phyloP scores from a whole-genome alignment of 2,329 filamentous ascomycete species.

The Claviceps sp. region DNA sequence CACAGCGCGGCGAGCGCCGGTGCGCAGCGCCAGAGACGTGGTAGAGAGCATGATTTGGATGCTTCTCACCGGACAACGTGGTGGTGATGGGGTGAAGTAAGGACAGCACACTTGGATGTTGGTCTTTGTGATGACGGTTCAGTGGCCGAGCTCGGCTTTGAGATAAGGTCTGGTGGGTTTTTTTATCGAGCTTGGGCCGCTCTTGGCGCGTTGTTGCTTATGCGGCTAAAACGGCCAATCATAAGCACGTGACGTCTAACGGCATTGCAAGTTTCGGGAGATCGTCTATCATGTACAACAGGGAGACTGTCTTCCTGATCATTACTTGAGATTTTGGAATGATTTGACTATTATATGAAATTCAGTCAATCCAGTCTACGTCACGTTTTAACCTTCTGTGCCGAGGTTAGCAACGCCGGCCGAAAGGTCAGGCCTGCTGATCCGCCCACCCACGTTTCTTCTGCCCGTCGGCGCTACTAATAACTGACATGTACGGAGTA shows the following conservation, averaged over 20 bases:
- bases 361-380: not conserved
- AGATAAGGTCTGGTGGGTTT: not conserved
- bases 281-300: too few species aligned
- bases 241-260: not conserved
- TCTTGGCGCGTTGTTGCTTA: not conserved
- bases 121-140: not conserved
- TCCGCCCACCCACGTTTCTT: not conserved
- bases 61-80: not conserved
- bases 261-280: not conserved
- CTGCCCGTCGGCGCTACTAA: not conserved
- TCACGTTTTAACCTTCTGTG: not conserved
- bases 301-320: too few species aligned
- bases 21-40: not conserved
- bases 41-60: conserved; percentile 4
- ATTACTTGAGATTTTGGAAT: too few species aligned
- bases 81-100: not conserved
- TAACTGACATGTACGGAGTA: too few species aligned
- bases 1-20: not conserved
- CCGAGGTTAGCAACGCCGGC: not conserved
- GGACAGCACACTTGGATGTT: not conserved
- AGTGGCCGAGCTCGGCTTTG: not conserved
- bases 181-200: not conserved
- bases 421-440: not conserved
- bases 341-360: not conserved
- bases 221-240: not conserved